These are phyloP conservation scores for Candida ulmi DNA, from an alignment of 805 yeast genomes.

Conservation along the genomic window DNA sequence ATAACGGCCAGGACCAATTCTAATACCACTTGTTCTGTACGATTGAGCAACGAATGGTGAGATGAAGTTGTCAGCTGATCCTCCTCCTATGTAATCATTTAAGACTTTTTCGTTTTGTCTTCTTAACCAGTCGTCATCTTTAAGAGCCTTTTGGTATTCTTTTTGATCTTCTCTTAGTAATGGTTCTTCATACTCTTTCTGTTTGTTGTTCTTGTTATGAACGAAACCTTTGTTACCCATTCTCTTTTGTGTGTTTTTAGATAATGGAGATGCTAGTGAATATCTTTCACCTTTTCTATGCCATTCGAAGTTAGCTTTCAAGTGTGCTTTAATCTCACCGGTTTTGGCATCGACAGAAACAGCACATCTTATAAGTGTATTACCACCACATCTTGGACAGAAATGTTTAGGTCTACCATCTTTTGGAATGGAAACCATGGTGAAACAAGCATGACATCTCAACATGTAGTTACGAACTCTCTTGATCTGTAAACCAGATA, in stretches of 20 bases:
- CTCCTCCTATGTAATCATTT: slow-evolving; percentile 92
- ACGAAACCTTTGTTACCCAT: slow-evolving; percentile 78
- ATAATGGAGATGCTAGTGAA: slow-evolving; percentile 81
- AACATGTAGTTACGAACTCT: slow-evolving; percentile 88
- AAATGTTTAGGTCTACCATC: slow-evolving; percentile 77
- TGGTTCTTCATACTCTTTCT: slow-evolving; percentile 44
- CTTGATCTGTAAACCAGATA: slow-evolving; percentile 79
- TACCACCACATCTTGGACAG: slow-evolving; percentile 95
- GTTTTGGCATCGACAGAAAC: slow-evolving; percentile 75
- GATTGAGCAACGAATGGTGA: slow-evolving; percentile 80
- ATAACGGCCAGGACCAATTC: slow-evolving; percentile 79
- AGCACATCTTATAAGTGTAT: slow-evolving; percentile 83
- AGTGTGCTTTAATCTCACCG: slow-evolving; percentile 82
- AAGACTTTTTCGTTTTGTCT: slow-evolving; percentile 80
- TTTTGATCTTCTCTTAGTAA: slow-evolving; percentile 89
- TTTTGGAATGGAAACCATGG: slow-evolving; percentile 70
- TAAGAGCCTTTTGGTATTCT: slow-evolving; percentile 83
- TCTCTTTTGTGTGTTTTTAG: slow-evolving; percentile 64
- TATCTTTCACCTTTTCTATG: slow-evolving; percentile 78
- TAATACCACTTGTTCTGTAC: slow-evolving; percentile 60
- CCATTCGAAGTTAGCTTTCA: slow-evolving; percentile 93
- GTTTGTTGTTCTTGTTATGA: slow-evolving; percentile 55
- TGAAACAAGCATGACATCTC: slow-evolving; percentile 96
- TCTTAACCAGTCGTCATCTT: slow-evolving; percentile 83
- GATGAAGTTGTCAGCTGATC: slow-evolving; percentile 77